phyloP scores from a whole-genome alignment of 2,329 filamentous ascomycete species.

The Aspergillaceae sp. region DNA sequence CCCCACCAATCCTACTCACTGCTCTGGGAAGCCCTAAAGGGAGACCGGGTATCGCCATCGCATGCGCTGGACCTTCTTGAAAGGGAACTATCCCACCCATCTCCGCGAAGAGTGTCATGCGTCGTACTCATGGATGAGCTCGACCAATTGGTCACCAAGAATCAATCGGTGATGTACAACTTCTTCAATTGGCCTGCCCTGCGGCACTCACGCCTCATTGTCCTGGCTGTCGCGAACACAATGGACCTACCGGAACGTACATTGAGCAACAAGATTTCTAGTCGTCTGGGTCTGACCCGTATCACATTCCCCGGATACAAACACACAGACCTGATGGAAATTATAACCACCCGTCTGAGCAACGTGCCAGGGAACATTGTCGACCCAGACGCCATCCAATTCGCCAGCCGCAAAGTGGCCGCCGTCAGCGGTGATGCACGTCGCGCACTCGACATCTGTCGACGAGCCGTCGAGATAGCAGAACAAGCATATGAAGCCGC shows the following conservation, averaged over 20 bases:
- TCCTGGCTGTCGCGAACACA: constrained; percentile 94
- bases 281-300: constrained; percentile 75
- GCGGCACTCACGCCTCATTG: constrained; percentile 83
- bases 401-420: constrained; percentile 91
- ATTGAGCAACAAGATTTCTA: constrained; percentile 96
- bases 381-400: constrained; percentile 87
- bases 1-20: constrained; percentile 93
- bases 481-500: constrained; percentile 57
- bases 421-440: constrained; percentile 92
- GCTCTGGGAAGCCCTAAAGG: constrained; percentile 91
- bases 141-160: constrained; percentile 94
- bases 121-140: constrained; percentile 98
- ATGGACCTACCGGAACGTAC: constrained; percentile 97
- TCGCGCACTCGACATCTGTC: constrained; percentile 87
- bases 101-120: constrained; percentile 81
- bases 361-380: constrained; percentile 85
- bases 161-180: constrained; percentile 99
- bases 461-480: constrained; percentile 87
- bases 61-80: constrained; percentile 88
- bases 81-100: constrained; percentile 85
- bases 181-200: constrained; percentile 99
- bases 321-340: constrained; percentile 93
- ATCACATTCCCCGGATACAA: constrained; percentile 98
- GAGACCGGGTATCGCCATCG: constrained; percentile 81
- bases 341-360: constrained; percentile 87